phyloP scores from a whole-genome alignment of 2,329 filamentous ascomycete genomes.

The Dothiorella sarmentorum region DNA sequence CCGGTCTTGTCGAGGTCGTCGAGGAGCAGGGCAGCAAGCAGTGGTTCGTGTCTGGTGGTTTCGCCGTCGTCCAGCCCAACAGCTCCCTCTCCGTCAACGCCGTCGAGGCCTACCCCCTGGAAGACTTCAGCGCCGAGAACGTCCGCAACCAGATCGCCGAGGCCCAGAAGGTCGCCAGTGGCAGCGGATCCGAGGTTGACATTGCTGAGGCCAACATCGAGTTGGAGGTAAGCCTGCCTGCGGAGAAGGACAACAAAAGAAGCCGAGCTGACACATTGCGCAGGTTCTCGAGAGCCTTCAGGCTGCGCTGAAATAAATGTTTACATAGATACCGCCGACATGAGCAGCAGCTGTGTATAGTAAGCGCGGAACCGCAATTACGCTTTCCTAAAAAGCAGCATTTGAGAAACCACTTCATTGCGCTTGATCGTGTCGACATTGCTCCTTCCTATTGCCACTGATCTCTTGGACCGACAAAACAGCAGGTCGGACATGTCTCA shows the following conservation, averaged over 20 bases:
- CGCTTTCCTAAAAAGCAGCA: constrained; percentile 24
- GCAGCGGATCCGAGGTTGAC: constrained; percentile 91
- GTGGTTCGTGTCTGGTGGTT: constrained; percentile 98
- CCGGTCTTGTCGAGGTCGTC: constrained; percentile 89
- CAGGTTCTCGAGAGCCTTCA: constrained; percentile 82
- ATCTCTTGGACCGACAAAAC: neutral
- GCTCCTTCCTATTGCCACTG: neutral
- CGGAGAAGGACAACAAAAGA: constrained; percentile 34
- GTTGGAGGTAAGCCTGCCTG: constrained; percentile 70
- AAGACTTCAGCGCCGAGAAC: constrained; percentile 92
- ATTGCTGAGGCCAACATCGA: constrained; percentile 99
- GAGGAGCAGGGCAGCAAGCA: constrained; percentile 93
- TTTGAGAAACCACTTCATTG: constrained; percentile 2
- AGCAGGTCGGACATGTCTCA: neutral
- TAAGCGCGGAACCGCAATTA: constrained; percentile 25
- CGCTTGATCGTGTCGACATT: neutral
- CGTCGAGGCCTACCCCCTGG: constrained; percentile 88
- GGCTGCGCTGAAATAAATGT: constrained; percentile 68
- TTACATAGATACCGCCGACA: constrained; percentile 45
- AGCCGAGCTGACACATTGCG: constrained; percentile 34
- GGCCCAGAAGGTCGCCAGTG: constrained; percentile 90
- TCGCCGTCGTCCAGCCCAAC: constrained; percentile 94
- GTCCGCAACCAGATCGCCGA: constrained; percentile 88
- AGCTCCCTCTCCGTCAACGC: constrained; percentile 97
- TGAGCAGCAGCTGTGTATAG: constrained; percentile 34